Evolutionary conservation across 148 eudicot species (phyloP).

Genomic region (Camellia lanceoleosa): DNA sequence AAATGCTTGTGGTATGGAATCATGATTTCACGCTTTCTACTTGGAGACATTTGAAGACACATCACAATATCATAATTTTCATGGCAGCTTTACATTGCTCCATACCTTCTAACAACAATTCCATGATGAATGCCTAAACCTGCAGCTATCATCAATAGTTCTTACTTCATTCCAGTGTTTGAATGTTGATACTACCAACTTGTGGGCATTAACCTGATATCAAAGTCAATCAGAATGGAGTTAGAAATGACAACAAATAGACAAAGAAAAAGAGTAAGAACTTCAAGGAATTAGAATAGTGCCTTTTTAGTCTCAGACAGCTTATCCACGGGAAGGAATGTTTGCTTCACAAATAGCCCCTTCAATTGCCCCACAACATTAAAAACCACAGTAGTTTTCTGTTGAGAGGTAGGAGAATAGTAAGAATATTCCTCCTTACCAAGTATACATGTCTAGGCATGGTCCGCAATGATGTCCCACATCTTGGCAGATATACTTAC

Average conservation of each 20-base stretch:
- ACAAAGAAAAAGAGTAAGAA: not conserved
- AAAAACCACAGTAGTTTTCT: constrained; percentile 56
- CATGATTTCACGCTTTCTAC: too few relatives aligned
- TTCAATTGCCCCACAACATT: constrained; percentile 60
- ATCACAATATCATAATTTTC: too few relatives aligned
- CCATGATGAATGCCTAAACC: too few relatives aligned
- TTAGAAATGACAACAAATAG: not conserved
- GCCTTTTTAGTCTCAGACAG: constrained; percentile 72
- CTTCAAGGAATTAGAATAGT: constrained; percentile 16
- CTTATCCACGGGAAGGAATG: constrained; percentile 47
- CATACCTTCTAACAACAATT: too few relatives aligned
- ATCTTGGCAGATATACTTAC: constrained; percentile 60
- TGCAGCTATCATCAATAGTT: constrained; percentile 43
- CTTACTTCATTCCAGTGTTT: constrained; percentile 57
- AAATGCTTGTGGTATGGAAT: too few relatives aligned
- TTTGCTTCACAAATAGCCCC: constrained; percentile 56
- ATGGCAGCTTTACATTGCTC: too few relatives aligned
- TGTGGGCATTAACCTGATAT: constrained; percentile 52
- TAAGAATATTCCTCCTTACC: constrained; percentile 48
- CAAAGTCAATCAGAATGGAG: constrained; percentile 11
- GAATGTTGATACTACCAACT: constrained; percentile 56
- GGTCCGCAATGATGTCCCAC: constrained; percentile 65
- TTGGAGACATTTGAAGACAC: too few relatives aligned
- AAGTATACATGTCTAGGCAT: constrained; percentile 60
- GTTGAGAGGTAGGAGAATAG: constrained; percentile 39